Evolutionary conservation across 768 basidiomycete species (phyloP).

Genomic region (Gymnopilus junonius): DNA sequence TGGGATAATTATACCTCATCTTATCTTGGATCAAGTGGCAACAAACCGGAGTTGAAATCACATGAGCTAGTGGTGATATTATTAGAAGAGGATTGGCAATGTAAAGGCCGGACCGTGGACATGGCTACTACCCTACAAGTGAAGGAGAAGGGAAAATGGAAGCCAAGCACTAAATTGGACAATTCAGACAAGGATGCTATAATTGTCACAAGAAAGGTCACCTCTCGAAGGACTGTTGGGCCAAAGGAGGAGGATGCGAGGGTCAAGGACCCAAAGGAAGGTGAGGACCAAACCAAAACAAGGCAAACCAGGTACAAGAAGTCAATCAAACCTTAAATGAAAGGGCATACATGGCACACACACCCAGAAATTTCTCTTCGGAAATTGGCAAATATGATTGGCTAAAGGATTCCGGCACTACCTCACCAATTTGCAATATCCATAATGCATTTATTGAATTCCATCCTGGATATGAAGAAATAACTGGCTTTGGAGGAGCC

Average conservation of each 20-base stretch:
- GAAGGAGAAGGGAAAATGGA: not conserved
- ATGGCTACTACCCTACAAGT: constrained; percentile 3
- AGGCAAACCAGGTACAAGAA: constrained; percentile 13
- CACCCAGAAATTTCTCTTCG: not conserved
- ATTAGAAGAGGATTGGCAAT: constrained; percentile 22
- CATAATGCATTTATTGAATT: constrained; percentile 25
- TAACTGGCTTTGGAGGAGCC: constrained; percentile 20
- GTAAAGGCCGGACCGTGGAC: not conserved
- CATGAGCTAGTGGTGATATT: constrained; percentile 27
- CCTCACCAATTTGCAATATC: constrained; percentile 27
- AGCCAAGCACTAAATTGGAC: not conserved
- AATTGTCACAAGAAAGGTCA: constrained; percentile 40
- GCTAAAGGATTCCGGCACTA: constrained; percentile 30
- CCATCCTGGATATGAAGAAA: constrained; percentile 11
- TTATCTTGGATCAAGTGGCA: constrained; percentile 23
- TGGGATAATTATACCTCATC: constrained; percentile 30
- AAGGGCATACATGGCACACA: not conserved
- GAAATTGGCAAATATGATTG: constrained; percentile 19
- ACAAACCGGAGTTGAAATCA: constrained; percentile 15
- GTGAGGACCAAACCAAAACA: constrained; percentile 14
- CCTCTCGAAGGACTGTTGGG: constrained; percentile 36
- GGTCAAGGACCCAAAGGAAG: constrained; percentile 32
- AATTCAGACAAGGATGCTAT: constrained; percentile 21
- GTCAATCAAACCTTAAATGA: not conserved
- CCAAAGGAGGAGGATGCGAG: constrained; percentile 40